Base-by-base conservation (phyloP, 805 yeast species). In the Myxozyma geophila region DNA sequence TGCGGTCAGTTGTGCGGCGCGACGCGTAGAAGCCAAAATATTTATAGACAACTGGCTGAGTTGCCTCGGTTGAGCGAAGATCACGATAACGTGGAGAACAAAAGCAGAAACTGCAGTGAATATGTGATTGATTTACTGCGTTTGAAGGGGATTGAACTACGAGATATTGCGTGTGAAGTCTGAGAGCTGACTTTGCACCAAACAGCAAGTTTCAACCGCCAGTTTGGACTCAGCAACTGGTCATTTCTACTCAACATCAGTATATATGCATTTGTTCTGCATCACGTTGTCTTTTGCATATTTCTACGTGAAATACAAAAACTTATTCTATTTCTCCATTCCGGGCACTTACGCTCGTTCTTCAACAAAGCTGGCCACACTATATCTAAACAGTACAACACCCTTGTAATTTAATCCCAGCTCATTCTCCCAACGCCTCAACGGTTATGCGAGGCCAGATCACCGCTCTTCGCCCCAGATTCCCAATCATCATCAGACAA, bases 391-490 rank as follows among this genome's bases (percentile, higher is more conserved):
- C 28, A 28, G 28, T 28, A 41, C n/a, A n/a, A 41, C n/a, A 23
- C 39, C 52, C 52, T 37, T 19, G 13, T n/a, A 7, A 19, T 19
- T 9, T 41, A 41, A 15, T 12, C 47, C 10, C 17, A n/a, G 3
- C 17, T 4, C 19, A 43, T 13, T 43, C 2, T 43, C 47, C 46
- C 40, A 50, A 39, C 55, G 35, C 46, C 55, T 35, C 44, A 15
- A 46, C 40, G 41, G 19, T 37, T 52, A 52, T 52, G 55, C 55
- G 43, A 28, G 13, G 19, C 55, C 55, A 52, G 55, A 52, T 52
- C 55, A 19, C 46, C n/a, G 13, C 46, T 39, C 33, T 15, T 9
- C 43, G 33, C 55, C 55, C 44, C 55, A 39, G 44, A 37, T 21
- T 52, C 55, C 23, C 39, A 13, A 8, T 36, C 33, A 9, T 52